phyloP scores from a whole-genome alignment of 2,329 filamentous ascomycete species.

The Fonsecaea pugnacius region DNA sequence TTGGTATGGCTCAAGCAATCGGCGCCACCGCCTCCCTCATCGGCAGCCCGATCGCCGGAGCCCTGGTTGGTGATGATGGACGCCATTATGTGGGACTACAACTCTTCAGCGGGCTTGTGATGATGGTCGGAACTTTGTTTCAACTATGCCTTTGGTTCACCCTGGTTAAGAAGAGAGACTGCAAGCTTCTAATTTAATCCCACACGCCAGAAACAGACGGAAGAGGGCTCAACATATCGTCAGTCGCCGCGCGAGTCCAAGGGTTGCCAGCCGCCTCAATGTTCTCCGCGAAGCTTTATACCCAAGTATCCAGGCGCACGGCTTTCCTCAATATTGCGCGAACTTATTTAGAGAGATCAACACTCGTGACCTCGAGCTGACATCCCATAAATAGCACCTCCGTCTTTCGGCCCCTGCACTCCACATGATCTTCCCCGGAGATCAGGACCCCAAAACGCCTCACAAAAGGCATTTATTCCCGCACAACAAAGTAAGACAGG shows the following conservation, averaged over 20 bases:
- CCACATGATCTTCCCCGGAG: neutral
- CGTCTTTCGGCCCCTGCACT: neutral
- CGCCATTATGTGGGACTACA: slow-evolving; percentile 51
- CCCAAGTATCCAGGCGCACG: neutral
- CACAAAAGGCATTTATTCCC: neutral
- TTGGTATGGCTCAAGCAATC: slow-evolving; percentile 57
- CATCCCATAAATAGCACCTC: neutral
- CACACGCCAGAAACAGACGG: neutral
- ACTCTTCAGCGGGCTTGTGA: slow-evolving; percentile 49
- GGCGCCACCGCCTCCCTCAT: slow-evolving; percentile 54
- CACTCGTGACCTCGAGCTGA: neutral
- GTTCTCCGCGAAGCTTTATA: neutral
- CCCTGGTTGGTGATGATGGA: slow-evolving; percentile 46
- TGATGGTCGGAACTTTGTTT: slow-evolving; percentile 46
- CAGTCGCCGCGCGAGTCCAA: neutral
- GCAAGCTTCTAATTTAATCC: slow-evolving; percentile 27
- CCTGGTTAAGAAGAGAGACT: slow-evolving; percentile 31
- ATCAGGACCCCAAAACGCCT: neutral
- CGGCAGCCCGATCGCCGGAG: slow-evolving; percentile 56
- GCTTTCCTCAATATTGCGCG: neutral
- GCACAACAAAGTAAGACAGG: neutral
- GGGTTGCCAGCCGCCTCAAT: neutral
- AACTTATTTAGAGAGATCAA: neutral
- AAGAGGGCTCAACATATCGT: neutral
- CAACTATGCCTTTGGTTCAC: slow-evolving; percentile 38